These are phyloP conservation scores for Phoma herbarum DNA, from an alignment of 2,329 filamentous ascomycete genomes.

Conservation along the genomic window DNA sequence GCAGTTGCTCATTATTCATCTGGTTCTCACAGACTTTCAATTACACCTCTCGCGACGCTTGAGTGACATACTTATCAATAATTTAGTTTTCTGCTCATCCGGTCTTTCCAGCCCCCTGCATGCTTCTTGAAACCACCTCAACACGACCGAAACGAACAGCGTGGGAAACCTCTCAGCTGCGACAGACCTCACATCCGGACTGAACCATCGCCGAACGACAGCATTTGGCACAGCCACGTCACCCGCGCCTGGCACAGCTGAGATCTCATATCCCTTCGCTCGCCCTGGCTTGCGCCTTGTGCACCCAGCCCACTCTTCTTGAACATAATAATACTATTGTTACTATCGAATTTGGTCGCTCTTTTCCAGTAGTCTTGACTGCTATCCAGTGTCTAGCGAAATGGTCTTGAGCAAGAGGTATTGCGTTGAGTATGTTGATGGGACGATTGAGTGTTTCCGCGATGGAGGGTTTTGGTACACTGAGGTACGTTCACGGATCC, in stretches of 20 bases:
- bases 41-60: not conserved
- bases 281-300: slow-evolving; percentile 11
- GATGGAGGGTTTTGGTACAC: slow-evolving; percentile 48
- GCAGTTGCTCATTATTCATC: not conserved
- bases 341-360: not conserved
- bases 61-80: not conserved
- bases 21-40: not conserved
- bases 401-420: slow-evolving; percentile 43
- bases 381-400: slow-evolving; percentile 7
- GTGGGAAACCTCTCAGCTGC: slow-evolving; percentile 28
- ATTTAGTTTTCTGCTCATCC: not conserved
- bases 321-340: not conserved
- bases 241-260: not conserved
- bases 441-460: slow-evolving; percentile 39
- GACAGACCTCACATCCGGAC: slow-evolving; percentile 29
- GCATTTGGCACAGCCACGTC: slow-evolving; percentile 10
- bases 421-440: slow-evolving; percentile 38
- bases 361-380: slow-evolving; percentile 1
- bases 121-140: slow-evolving; percentile 20
- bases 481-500: slow-evolving; percentile 30
- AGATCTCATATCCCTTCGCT: slow-evolving; percentile 12
- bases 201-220: slow-evolving; percentile 22
- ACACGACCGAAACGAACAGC: slow-evolving; percentile 30
- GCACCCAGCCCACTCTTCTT: not conserved
- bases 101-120: slow-evolving; percentile 1